phyloP scores from a whole-genome alignment of 352 stramenopile species.

The Phytophthora hibernalis region DNA sequence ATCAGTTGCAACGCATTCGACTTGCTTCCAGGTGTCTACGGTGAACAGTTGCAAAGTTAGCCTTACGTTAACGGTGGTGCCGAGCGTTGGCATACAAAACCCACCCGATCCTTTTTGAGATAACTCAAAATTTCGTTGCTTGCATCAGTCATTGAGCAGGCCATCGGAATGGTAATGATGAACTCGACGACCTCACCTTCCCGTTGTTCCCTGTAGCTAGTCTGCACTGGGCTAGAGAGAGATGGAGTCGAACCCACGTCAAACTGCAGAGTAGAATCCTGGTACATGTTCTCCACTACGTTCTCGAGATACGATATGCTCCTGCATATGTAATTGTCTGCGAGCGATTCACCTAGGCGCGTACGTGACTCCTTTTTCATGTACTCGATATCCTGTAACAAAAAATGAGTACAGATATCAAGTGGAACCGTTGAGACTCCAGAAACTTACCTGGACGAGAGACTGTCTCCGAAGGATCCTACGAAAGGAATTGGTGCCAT shows the following conservation, averaged over 20 bases:
- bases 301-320: not conserved
- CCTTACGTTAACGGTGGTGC: not conserved
- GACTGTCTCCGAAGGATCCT: not conserved
- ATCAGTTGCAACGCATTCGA: not conserved
- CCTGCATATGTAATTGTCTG: not conserved
- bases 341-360: not conserved
- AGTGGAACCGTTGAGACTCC: no score
- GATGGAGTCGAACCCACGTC: not conserved
- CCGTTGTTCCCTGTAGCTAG: not conserved
- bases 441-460: no score
- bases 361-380: not conserved
- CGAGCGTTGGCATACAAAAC: not conserved
- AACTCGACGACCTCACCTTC: not conserved
- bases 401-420: not conserved
- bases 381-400: not conserved
- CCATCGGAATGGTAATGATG: not conserved
- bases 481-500: not conserved
- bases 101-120: not conserved
- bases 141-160: not conserved
- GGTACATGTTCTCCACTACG: not conserved
- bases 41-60: not conserved
- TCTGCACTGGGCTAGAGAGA: not conserved
- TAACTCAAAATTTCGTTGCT: not conserved
- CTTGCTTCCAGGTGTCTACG: not conserved
- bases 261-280: not conserved